phyloP scores from a whole-genome alignment of 2,329 filamentous ascomycete species.

The Botrytis fabae region DNA sequence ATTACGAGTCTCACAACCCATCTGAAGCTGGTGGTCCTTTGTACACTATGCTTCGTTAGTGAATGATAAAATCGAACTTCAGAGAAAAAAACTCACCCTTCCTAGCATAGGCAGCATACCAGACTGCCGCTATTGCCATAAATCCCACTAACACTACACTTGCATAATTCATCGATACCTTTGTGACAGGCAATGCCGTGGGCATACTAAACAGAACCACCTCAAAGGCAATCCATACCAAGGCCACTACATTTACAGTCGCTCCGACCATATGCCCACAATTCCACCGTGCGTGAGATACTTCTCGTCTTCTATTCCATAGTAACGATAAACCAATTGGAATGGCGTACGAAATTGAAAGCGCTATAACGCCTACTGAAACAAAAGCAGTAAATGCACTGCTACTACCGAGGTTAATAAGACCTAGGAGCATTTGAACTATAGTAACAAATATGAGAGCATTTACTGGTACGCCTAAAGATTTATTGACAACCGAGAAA shows the following conservation, averaged over 20 bases:
- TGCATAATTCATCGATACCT: constrained; percentile 56
- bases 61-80: neutral
- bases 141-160: constrained; percentile 57
- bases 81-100: constrained; percentile 46
- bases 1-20: constrained; percentile 23
- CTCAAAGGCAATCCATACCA: constrained; percentile 59
- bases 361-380: constrained; percentile 68
- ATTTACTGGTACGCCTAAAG: constrained; percentile 64
- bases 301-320: constrained; percentile 58
- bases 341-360: constrained; percentile 73
- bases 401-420: constrained; percentile 67
- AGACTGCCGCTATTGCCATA: constrained; percentile 49
- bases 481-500: constrained; percentile 61
- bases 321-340: constrained; percentile 69
- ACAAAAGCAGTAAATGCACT: constrained; percentile 72
- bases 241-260: constrained; percentile 57
- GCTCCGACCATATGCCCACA: constrained; percentile 59
- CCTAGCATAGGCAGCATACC: constrained; percentile 53
- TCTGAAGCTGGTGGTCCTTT: constrained; percentile 33
- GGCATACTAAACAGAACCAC: constrained; percentile 66
- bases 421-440: constrained; percentile 66
- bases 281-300: constrained; percentile 57
- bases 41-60: constrained; percentile 27
- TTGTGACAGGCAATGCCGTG: constrained; percentile 56
- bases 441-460: constrained; percentile 60